Evolutionary conservation across 169 alveolate genomes (phyloP).

Genomic region (Eimeria maxima): DNA sequence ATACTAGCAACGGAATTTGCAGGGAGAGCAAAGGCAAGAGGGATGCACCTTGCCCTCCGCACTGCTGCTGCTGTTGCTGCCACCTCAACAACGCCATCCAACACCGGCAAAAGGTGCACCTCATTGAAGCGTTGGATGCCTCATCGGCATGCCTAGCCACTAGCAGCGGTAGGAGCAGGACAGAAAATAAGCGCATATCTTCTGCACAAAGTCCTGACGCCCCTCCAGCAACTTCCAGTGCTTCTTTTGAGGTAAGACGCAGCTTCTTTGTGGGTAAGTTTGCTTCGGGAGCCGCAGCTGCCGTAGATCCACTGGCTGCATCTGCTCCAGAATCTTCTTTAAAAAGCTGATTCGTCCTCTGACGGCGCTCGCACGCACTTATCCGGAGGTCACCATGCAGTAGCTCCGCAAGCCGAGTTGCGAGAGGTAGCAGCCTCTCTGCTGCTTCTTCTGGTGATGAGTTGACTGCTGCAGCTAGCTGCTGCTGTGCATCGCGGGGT

Average conservation of each 20-base stretch:
- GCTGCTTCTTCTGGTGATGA: conserved; percentile 58
- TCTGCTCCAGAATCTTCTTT: conserved; percentile 7
- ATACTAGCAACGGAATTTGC: conserved; percentile 58
- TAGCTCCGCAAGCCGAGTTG: conserved; percentile 28
- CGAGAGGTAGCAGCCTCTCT: conserved; percentile 11
- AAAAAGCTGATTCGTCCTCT: neutral
- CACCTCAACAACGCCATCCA: conserved; percentile 65
- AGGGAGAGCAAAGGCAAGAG: conserved; percentile 50
- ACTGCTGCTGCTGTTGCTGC: conserved; percentile 41
- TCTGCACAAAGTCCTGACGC: neutral
- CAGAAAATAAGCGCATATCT: conserved; percentile 35
- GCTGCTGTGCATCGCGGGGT: conserved; percentile 54
- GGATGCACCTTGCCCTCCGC: neutral
- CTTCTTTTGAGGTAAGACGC: conserved; percentile 23
- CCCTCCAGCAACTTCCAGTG: neutral
- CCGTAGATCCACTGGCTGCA: conserved; percentile 27
- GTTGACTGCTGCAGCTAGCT: conserved; percentile 69
- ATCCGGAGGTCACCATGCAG: conserved; percentile 56
- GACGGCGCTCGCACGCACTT: neutral
- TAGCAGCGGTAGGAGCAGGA: conserved; percentile 44
- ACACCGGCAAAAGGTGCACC: conserved; percentile 70
- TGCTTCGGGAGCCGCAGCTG: conserved; percentile 8
- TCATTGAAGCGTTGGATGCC: conserved; percentile 40
- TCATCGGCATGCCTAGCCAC: conserved; percentile 60
- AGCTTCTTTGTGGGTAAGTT: conserved; percentile 45